phyloP scores from a whole-genome alignment of 768 basidiomycete species.

The Tulasnella sp. region DNA sequence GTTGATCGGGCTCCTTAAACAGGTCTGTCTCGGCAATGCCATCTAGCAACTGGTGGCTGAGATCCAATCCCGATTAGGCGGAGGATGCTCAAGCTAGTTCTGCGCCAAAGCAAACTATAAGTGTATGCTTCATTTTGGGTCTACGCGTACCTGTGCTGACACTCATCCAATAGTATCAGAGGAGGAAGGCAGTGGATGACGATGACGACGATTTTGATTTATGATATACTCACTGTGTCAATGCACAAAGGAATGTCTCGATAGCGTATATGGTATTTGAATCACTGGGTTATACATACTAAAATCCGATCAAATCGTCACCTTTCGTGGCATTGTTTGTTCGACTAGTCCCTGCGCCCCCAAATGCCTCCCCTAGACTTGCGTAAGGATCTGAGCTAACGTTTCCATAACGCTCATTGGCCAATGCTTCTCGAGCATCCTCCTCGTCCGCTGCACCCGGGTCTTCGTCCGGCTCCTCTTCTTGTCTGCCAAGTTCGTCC shows the following conservation, averaged over 20 bases:
- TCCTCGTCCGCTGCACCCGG: background rate
- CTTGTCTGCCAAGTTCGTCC: conserved; percentile 6
- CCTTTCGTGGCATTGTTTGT: background rate
- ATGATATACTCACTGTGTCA: too few relatives aligned
- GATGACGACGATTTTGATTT: conserved; percentile 37
- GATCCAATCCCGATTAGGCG: background rate
- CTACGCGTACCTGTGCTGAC: background rate
- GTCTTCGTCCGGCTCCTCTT: background rate
- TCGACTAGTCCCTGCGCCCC: background rate
- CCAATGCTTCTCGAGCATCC: background rate
- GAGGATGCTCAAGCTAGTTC: background rate
- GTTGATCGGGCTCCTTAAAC: conserved; percentile 74
- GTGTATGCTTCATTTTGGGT: conserved; percentile 5
- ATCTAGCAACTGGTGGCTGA: conserved; percentile 43
- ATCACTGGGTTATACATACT: too few relatives aligned
- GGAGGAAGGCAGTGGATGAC: conserved; percentile 46
- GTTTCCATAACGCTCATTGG: conserved; percentile 2
- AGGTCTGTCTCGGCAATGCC: conserved; percentile 38
- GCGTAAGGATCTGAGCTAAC: conserved; percentile 5
- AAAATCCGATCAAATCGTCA: background rate
- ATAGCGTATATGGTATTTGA: too few relatives aligned
- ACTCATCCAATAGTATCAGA: conserved; percentile 37
- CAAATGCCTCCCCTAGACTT: conserved; percentile 5
- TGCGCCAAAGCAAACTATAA: conserved; percentile 5
- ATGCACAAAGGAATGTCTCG: too few relatives aligned